Percentiles rank a stretch among this genome's conserved stretches.
Evolutionary conservation across 306 rosid genomes (phyloP).

Genomic region (Castanospermum australe): DNA sequence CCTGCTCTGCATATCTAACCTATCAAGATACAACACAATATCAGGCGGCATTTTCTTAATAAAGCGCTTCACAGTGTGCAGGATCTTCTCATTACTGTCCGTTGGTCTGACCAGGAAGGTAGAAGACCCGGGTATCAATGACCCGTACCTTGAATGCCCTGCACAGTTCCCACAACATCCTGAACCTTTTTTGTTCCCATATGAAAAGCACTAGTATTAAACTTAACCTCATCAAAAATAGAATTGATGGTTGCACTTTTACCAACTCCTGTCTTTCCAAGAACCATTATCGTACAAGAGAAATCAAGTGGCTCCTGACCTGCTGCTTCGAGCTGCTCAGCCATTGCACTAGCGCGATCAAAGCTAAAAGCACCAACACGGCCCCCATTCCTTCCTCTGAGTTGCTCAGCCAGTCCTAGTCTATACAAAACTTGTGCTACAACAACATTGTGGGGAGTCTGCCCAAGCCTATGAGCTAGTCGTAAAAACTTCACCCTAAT

Average conservation of each 20-base stretch:
- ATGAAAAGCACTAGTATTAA: conserved; percentile 85
- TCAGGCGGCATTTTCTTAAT: conserved; percentile 95
- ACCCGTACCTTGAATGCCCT: conserved; percentile 93
- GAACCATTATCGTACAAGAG: conserved; percentile 95
- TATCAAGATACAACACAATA: conserved; percentile 90
- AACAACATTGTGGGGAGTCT: conserved; percentile 99
- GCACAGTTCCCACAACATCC: conserved; percentile 96
- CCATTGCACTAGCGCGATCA: conserved; percentile 99
- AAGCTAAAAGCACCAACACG: conserved; percentile 97
- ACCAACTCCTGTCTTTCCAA: conserved; percentile 97
- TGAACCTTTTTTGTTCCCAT: conserved; percentile 92
- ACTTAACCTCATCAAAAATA: conserved; percentile 89
- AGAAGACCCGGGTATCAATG: conserved; percentile 98
- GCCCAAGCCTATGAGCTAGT: conserved; percentile 93
- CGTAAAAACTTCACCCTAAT: conserved; percentile 93
- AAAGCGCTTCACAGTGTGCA: conserved; percentile 72
- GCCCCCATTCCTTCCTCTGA: conserved; percentile 94
- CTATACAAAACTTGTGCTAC: conserved; percentile 99
- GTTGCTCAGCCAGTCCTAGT: conserved; percentile 92
- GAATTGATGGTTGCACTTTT: conserved; percentile 99
- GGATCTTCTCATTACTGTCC: conserved; percentile 83
- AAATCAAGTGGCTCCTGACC: conserved; percentile 96
- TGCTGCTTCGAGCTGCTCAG: conserved; percentile 93
- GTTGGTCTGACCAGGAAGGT: conserved; percentile 89
- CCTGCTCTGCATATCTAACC: conserved; percentile 93